Percentiles rank a stretch among this genome's conserved stretches.
These are phyloP conservation scores for Cladosporium sp. DNA, from an alignment of 2,329 filamentous ascomycete genomes.

Conservation along the genomic window DNA sequence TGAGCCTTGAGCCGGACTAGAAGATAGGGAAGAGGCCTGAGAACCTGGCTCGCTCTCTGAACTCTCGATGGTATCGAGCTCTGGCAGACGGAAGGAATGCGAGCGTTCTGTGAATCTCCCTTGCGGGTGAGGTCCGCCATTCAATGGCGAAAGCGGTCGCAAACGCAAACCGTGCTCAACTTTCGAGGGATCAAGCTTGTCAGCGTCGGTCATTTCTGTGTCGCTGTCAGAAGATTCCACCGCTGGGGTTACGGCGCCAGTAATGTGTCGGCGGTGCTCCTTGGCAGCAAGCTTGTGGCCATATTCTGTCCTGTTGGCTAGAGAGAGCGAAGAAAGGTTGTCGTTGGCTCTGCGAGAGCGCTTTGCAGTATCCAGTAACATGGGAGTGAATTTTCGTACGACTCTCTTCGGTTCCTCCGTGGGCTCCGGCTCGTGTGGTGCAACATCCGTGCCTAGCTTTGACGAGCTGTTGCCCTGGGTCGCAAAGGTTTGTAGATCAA, in stretches of 20 bases:
- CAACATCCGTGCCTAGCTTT: background rate
- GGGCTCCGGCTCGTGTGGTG: constrained; percentile 4
- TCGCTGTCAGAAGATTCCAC: constrained; percentile 16
- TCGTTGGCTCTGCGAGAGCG: constrained; percentile 69
- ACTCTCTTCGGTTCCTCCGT: constrained; percentile 28
- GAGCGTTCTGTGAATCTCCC: constrained; percentile 37
- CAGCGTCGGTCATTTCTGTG: constrained; percentile 12
- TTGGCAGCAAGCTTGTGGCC: constrained; percentile 32
- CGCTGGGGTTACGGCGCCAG: constrained; percentile 24
- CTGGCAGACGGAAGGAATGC: constrained; percentile 62
- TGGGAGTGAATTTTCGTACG: constrained; percentile 66
- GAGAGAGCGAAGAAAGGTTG: constrained; percentile 60
- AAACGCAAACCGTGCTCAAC: constrained; percentile 22
- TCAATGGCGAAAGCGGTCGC: constrained; percentile 31
- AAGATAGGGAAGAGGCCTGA: constrained; percentile 47
- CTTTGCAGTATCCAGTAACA: constrained; percentile 77
- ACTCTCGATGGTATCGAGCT: constrained; percentile 62
- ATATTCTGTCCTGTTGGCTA: constrained; percentile 67
- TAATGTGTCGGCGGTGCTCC: constrained; percentile 34
- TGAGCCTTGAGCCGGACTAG: constrained; percentile 39
- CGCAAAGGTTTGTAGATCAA: constrained; percentile 37
- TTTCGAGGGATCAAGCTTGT: constrained; percentile 8
- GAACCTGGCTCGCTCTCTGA: constrained; percentile 50
- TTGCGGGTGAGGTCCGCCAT: constrained; percentile 34
- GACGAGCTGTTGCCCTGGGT: constrained; percentile 21